Conservation (phyloP, 345 rosid genomes). For the Corchorus olitorius region DNA sequence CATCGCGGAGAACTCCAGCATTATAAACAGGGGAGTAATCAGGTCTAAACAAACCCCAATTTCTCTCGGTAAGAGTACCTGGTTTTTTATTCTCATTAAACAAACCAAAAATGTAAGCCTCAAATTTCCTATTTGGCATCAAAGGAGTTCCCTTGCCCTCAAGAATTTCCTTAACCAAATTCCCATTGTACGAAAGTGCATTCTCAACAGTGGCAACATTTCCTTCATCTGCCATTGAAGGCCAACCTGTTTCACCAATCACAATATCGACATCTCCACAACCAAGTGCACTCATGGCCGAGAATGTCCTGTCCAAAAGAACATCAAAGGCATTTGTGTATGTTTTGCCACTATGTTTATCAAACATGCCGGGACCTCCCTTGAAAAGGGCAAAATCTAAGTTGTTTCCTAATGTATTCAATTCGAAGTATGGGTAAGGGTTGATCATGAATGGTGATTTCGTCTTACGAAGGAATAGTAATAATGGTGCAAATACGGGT, state of each 20-base stretch:
- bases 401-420: slow-evolving; percentile 24
- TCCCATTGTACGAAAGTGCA: slow-evolving; percentile 60
- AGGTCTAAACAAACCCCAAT: slow-evolving; percentile 77
- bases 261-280: slow-evolving; percentile 66
- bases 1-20: slow-evolving; percentile 52
- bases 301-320: slow-evolving; percentile 58
- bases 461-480: slow-evolving; percentile 58
- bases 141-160: slow-evolving; percentile 74
- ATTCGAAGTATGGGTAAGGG: slow-evolving; percentile 78
- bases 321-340: slow-evolving; percentile 83
- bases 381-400: slow-evolving; percentile 58
- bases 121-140: slow-evolving; percentile 70
- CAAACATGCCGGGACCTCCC: slow-evolving; percentile 51
- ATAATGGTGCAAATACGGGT: slow-evolving; percentile 56
- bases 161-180: slow-evolving; percentile 38
- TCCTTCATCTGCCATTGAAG: slow-evolving; percentile 53
- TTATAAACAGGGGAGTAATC: slow-evolving; percentile 74
- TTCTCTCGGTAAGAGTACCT: slow-evolving; percentile 64
- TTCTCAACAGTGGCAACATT: slow-evolving; percentile 39
- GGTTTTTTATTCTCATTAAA: slow-evolving; percentile 83
- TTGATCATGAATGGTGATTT: slow-evolving; percentile 76
- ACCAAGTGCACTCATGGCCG: slow-evolving; percentile 72
- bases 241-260: slow-evolving; percentile 81
- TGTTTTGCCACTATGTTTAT: slow-evolving; percentile 44
- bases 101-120: slow-evolving; percentile 68